phyloP scores from a whole-genome alignment of 148 eudicot genomes.

The Spergularia bocconei region DNA sequence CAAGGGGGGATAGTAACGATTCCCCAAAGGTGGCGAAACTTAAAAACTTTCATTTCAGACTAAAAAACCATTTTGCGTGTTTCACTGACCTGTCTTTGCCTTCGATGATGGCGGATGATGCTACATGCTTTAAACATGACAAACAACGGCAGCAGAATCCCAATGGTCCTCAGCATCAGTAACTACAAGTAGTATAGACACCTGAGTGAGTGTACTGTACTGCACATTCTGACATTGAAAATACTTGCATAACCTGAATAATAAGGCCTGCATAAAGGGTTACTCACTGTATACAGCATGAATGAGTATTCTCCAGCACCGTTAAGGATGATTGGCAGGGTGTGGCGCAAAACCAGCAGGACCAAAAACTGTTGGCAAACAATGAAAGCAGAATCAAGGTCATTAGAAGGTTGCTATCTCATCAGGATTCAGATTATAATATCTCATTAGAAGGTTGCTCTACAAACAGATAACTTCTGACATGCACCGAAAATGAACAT shows the following conservation, averaged over 20 bases:
- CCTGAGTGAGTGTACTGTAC: constrained; percentile 3
- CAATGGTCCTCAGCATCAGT: constrained; percentile 53
- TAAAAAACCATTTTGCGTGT: neutral
- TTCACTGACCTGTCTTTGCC: constrained; percentile 50
- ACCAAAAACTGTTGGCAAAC: constrained; percentile 43
- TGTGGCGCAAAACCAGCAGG: constrained; percentile 66
- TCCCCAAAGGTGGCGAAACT: neutral
- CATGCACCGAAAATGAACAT: constrained; percentile 1
- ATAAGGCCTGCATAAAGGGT: constrained; percentile 2
- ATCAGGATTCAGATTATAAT: no score
- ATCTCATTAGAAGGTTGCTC: neutral
- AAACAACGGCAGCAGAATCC: constrained; percentile 56
- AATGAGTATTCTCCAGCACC: constrained; percentile 54
- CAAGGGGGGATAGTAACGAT: neutral
- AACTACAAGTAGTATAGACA: constrained; percentile 39
- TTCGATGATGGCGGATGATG: constrained; percentile 42
- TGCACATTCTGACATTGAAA: neutral
- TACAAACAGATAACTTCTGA: neutral
- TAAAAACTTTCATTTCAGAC: neutral
- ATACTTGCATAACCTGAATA: constrained; percentile 3
- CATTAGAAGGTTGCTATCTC: constrained; percentile 1
- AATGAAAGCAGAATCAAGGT: constrained; percentile 19
- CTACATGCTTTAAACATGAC: constrained; percentile 50
- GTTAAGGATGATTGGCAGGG: constrained; percentile 51
- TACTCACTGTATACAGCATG: constrained; percentile 49